These are phyloP conservation scores for Avicennia marina DNA, from an alignment of 257 asterid species.

Conservation along the genomic window DNA sequence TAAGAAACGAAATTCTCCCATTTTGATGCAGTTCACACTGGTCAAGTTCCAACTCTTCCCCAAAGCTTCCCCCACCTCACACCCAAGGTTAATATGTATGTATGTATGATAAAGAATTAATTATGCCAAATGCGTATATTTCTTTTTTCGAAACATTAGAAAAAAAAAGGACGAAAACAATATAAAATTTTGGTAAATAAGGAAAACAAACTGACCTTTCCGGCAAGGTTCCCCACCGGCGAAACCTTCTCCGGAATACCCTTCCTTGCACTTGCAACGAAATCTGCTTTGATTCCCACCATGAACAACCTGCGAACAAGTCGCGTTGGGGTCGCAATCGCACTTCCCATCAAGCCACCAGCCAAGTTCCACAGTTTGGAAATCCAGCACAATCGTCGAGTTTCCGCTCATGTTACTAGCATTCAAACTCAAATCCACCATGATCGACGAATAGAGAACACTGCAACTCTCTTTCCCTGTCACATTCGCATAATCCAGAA, in stretches of 20 bases:
- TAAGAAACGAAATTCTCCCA: too few relatives aligned
- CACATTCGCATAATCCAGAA: conserved; percentile 32
- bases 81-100: too few relatives aligned
- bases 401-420: conserved; percentile 1
- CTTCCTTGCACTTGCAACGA: conserved; percentile 65
- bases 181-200: too few relatives aligned
- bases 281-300: conserved; percentile 18
- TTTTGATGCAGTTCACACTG: conserved; percentile 21
- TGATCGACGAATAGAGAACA: conserved; percentile 45
- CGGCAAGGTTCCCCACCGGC: conserved; percentile 42
- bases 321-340: conserved; percentile 38
- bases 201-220: conserved; percentile 41
- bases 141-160: too few relatives aligned
- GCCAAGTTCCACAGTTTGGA: conserved; percentile 59
- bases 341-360: conserved; percentile 74
- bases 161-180: not conserved
- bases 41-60: too few relatives aligned
- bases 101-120: too few relatives aligned
- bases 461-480: conserved; percentile 29
- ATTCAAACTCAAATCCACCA: conserved; percentile 24
- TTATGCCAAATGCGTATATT: not conserved
- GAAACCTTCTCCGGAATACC: conserved; percentile 76
- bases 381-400: conserved; percentile 36
- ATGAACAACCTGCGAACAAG: conserved; percentile 23
- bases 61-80: conserved; percentile 2